Percentiles rank a stretch among this genome's conserved stretches.
Conservation (phyloP, 140 eudicot species). For the Bidens hawaiensis region DNA sequence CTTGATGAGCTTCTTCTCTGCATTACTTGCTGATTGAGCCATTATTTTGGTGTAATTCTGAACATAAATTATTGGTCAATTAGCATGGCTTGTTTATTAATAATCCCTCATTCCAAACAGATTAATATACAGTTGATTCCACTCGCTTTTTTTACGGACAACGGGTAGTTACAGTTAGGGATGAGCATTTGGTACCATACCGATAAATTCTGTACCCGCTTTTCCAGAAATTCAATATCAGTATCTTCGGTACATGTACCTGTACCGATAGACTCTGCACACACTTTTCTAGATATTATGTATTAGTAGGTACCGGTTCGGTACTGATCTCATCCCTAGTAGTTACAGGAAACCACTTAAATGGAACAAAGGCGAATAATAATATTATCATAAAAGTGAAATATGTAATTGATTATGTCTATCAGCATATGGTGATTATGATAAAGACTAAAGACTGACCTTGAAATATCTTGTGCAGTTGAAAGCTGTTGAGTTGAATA, state of each 20-base stretch:
- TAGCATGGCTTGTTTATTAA: background rate
- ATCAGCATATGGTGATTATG: background rate
- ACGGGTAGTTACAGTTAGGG: too few species aligned
- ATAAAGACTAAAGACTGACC: slow-evolving; percentile 27
- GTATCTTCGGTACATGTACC: too few species aligned
- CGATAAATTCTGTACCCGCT: too few species aligned
- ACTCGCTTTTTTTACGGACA: too few species aligned
- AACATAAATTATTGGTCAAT: background rate
- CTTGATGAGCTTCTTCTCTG: slow-evolving; percentile 57
- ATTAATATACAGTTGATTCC: too few species aligned
- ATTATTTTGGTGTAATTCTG: slow-evolving; percentile 25
- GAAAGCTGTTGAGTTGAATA: slow-evolving; percentile 26
- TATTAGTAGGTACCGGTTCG: too few species aligned
- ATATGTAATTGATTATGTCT: background rate
- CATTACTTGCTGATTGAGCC: slow-evolving; percentile 45
- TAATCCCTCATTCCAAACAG: background rate
- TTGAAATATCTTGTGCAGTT: slow-evolving; percentile 16
- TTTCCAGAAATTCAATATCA: too few species aligned
- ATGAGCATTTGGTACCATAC: too few species aligned
- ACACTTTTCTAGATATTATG: too few species aligned
- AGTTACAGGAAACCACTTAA: too few species aligned
- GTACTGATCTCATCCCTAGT: too few species aligned
- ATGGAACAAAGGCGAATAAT: background rate
- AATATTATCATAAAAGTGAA: slow-evolving; percentile 7
- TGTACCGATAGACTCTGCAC: too few species aligned